Base-by-base conservation (phyloP, 148 eudicot genomes). In the Linanthus parryae region DNA sequence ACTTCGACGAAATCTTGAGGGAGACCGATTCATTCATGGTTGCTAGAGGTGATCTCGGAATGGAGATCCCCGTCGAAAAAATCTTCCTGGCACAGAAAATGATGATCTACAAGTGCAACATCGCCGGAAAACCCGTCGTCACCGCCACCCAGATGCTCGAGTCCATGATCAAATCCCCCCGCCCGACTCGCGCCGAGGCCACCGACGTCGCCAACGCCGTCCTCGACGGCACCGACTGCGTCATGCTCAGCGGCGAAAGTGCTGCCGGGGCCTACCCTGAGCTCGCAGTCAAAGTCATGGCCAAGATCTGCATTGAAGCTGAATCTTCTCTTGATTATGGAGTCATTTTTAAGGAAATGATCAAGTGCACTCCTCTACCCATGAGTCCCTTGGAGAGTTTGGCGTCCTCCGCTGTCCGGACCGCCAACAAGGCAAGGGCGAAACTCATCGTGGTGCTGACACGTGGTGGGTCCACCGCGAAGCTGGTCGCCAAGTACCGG, bases 131-230 rank as follows among this genome's bases (percentile, higher is more conserved):
- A 61, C 86, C 91, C 13, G 91, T 83, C 31, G 91, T 83, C n/a
- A 83, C 91, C 28, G 95, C 95, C 28, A 85, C 95, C 21, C 95
- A 85, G 53, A 85, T 85, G 95, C 91, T 83, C 22, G 91, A 83
- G 31, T 81, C 88, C 27, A 81, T 81, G 88, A 74, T 81, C 44
- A 81, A 81, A 55, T 77, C 88, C 13, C 88, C 91, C 18, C 73
- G 91, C 48, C 91, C 91, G 8, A 83, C 91, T 13, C 86, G 91
- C 46, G 91, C 91, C 8, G 91, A 83, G 68, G 91, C 91, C 52
- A 83, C 91, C 6, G 91, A 83, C 29, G 86, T 83, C 18, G 91
- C 91, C 22, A 83, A 83, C 42, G 91, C 91, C 17, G 91, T 83
- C 21, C 91, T 83, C 6, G 91, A 83, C 13, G 91, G 91, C 47